phyloP scores from a whole-genome alignment of 2,329 filamentous ascomycete genomes.

The Alternaria ethzedia region DNA sequence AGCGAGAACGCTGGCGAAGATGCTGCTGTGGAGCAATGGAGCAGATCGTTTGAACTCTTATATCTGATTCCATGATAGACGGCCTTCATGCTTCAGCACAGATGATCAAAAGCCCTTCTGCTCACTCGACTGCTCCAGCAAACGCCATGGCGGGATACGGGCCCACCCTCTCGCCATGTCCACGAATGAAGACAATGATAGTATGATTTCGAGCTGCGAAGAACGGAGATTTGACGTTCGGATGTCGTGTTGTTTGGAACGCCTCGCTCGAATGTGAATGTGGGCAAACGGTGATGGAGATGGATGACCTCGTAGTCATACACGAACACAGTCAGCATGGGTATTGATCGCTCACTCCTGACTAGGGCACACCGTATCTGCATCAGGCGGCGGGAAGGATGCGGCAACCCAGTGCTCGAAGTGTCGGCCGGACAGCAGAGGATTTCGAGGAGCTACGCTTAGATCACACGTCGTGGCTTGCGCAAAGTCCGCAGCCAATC shows the following conservation, averaged over 20 bases:
- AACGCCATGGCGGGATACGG: not conserved
- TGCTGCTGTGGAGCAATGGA: slow-evolving; percentile 5
- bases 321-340: not conserved
- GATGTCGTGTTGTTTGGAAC: not conserved
- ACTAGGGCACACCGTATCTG: not conserved
- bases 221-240: slow-evolving; percentile 3
- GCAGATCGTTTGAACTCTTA: slow-evolving; percentile 1
- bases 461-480: not conserved
- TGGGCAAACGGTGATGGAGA: not conserved
- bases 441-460: too few species aligned
- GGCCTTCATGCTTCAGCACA: not conserved
- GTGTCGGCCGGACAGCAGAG: not conserved
- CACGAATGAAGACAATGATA: not conserved
- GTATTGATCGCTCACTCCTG: not conserved
- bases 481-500: not conserved
- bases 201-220: not conserved
- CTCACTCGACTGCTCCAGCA: not conserved
- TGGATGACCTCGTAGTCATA: not conserved
- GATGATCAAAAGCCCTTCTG: not conserved
- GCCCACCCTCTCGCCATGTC: not conserved
- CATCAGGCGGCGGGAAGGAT: not conserved
- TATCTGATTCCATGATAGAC: not conserved
- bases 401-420: not conserved
- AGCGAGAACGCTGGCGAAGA: not conserved
- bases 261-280: not conserved